These are phyloP conservation scores for Monosporascus sp. DNA, from an alignment of 2,329 filamentous ascomycete genomes.

Conservation along the genomic window DNA sequence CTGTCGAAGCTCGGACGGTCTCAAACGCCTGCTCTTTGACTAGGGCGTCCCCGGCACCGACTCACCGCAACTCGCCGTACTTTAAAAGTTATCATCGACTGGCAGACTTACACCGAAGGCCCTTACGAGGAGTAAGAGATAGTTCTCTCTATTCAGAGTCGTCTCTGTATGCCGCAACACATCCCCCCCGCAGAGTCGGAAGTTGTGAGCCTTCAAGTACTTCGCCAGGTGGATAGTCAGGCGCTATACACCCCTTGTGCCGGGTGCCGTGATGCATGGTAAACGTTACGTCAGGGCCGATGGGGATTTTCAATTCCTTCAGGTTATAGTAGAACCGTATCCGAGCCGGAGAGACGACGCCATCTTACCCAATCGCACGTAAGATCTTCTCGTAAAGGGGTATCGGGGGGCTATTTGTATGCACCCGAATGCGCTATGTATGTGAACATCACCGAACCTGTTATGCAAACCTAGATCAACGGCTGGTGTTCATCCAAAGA, in stretches of 20 bases:
- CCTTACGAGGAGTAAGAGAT: not conserved
- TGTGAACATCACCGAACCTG: no score
- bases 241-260: not conserved
- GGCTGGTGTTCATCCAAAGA: no score
- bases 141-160: not conserved
- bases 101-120: not conserved
- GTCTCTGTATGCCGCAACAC: not conserved
- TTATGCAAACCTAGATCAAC: no score
- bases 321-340: not conserved
- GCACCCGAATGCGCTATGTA: no score
- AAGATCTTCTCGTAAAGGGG: not conserved
- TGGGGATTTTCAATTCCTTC: not conserved
- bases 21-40: conserved; percentile 51
- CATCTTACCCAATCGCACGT: not conserved
- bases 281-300: not conserved
- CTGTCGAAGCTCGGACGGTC: conserved; percentile 7
- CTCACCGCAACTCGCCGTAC: conserved; percentile 43
- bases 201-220: not conserved
- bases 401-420: no score
- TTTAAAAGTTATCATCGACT: conserved; percentile 9
- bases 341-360: not conserved
- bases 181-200: no score
- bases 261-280: not conserved
- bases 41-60: conserved; percentile 53
- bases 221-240: not conserved